phyloP scores from a whole-genome alignment of 257 asterid genomes.

The Solanum ossicruentum region DNA sequence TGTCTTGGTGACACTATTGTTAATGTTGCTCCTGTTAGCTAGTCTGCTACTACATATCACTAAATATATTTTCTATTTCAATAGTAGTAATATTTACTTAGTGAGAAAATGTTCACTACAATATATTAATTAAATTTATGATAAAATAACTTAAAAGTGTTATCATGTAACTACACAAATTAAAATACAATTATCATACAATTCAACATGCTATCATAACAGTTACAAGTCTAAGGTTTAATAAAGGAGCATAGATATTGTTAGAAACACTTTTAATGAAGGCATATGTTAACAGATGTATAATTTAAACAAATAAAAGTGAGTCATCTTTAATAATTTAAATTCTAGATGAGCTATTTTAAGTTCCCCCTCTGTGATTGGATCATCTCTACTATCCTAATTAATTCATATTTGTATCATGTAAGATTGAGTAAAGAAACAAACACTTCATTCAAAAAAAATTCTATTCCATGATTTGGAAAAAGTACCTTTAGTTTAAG shows the following conservation, averaged over 20 bases:
- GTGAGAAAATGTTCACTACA: background rate
- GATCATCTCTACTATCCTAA: background rate
- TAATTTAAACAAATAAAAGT: background rate
- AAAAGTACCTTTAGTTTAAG: background rate
- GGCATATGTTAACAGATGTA: background rate
- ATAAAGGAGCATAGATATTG: too few relatives aligned
- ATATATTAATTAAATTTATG: background rate
- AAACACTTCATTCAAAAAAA: background rate
- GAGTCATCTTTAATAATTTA: background rate
- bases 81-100: background rate
- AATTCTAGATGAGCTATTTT: background rate
- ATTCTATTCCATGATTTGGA: background rate
- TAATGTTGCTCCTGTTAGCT: background rate
- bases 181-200: background rate
- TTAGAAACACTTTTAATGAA: background rate
- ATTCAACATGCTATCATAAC: too few relatives aligned
- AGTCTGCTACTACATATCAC: background rate
- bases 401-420: background rate
- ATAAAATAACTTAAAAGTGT: background rate
- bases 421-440: background rate
- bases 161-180: background rate
- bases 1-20: background rate
- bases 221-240: too few relatives aligned
- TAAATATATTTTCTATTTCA: too few relatives aligned
- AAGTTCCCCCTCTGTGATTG: background rate